Evolutionary conservation across 805 yeast species (phyloP).

Genomic region (Metschnikowia borealis): DNA sequence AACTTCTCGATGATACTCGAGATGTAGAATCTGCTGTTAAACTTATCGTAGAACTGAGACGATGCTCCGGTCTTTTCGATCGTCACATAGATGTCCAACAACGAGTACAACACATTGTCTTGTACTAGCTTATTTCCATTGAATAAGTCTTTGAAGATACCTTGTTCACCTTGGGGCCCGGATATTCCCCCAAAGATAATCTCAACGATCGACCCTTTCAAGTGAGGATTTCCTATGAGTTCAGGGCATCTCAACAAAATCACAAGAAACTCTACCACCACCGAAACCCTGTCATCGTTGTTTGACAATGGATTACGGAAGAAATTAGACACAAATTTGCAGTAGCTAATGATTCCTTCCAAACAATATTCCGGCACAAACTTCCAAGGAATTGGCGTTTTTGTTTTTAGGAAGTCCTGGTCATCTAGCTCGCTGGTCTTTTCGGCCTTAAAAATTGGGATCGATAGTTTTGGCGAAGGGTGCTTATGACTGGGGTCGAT

Average conservation of each 20-base stretch:
- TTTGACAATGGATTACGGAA: conserved; percentile 53
- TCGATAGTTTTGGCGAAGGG: conserved; percentile 47
- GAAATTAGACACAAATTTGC: conserved; percentile 57
- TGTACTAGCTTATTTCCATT: conserved; percentile 58
- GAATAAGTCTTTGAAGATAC: conserved; percentile 67
- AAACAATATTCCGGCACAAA: conserved; percentile 81
- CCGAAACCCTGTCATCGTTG: conserved; percentile 48
- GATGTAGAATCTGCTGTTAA: conserved; percentile 83
- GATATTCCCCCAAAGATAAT: conserved; percentile 74
- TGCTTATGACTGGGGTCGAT: conserved; percentile 69
- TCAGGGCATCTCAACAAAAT: conserved; percentile 80
- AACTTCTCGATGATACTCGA: conserved; percentile 77
- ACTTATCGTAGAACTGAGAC: conserved; percentile 93
- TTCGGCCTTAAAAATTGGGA: conserved; percentile 54
- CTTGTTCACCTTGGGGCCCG: conserved; percentile 54
- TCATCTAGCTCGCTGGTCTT: conserved; percentile 70
- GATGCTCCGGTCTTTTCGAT: conserved; percentile 95
- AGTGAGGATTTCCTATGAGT: conserved; percentile 84
- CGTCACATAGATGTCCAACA: conserved; percentile 87
- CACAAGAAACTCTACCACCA: conserved; percentile 68
- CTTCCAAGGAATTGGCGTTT: conserved; percentile 73
- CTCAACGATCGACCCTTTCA: conserved; percentile 81
- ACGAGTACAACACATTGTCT: conserved; percentile 69
- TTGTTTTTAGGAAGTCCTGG: conserved; percentile 60
- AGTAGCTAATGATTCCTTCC: conserved; percentile 75